A percentile compares a stretch with the other conserved stretches of the same genome.
Evolutionary conservation across 1,284 basidiomycete genomes (phyloP).

Genomic region (Heterobasidion occidentale): DNA sequence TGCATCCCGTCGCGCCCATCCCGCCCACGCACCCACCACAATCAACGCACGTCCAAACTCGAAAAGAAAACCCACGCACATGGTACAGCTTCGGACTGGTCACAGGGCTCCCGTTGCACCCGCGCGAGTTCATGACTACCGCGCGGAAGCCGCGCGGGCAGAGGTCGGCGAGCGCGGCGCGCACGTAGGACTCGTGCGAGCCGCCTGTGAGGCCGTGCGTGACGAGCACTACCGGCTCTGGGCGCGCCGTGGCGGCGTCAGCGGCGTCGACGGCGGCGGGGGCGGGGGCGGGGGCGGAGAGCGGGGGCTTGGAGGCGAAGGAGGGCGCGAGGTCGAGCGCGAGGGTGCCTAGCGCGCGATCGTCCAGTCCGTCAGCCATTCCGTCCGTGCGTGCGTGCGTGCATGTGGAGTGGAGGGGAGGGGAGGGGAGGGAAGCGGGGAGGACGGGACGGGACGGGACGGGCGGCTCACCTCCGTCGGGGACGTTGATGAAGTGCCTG

Average conservation of each 20-base stretch:
- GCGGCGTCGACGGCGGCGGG: no score
- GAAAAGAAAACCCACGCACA: no score
- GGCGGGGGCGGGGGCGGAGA: no score
- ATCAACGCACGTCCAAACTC: no score
- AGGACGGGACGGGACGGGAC: no score
- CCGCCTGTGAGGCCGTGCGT: constrained; percentile 22
- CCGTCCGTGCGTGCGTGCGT: no score
- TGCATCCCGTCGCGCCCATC: constrained; percentile 1
- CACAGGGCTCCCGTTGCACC: constrained; percentile 20
- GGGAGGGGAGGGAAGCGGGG: no score
- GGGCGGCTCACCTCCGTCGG: constrained; percentile 16
- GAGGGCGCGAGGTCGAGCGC: constrained; percentile 20
- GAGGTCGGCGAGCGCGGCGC: constrained; percentile 14
- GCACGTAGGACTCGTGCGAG: constrained; percentile 22
- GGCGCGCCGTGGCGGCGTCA: not conserved
- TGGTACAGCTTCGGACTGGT: constrained; percentile 19
- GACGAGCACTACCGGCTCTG: constrained; percentile 17
- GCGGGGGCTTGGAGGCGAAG: constrained; percentile 6
- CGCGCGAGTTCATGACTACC: constrained; percentile 20
- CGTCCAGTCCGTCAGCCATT: not conserved
- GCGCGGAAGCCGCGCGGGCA: constrained; percentile 14
- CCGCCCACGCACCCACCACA: no score
- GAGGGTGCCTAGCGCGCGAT: constrained; percentile 13
- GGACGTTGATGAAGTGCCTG: constrained; percentile 15
- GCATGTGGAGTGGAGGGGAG: no score